These are phyloP conservation scores for Solanum hybrid DNA, from an alignment of 305 asterid species.

Conservation along the genomic window DNA sequence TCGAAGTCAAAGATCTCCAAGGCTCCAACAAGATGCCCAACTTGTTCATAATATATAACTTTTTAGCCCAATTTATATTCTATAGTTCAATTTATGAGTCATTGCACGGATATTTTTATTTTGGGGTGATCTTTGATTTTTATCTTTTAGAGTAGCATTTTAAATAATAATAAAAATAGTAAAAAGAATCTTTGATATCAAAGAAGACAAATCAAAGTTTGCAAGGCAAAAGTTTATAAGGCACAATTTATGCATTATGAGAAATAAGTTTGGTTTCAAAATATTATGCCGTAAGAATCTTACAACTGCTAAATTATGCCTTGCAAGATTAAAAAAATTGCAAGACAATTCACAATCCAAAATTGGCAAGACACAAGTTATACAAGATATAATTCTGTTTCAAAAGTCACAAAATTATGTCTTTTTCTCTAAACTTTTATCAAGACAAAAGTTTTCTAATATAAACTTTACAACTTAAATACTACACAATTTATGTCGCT, in stretches of 20 bases:
- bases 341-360: neutral
- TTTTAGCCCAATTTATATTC: neutral
- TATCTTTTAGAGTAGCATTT: neutral
- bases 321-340: neutral
- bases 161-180: neutral
- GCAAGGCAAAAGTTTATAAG: neutral
- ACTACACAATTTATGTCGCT: neutral
- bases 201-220: neutral
- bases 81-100: neutral
- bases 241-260: neutral
- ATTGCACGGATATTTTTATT: neutral
- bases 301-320: neutral
- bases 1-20: neutral
- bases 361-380: neutral
- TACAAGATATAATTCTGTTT: neutral
- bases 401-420: neutral
- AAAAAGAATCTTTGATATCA: neutral
- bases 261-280: neutral
- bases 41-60: neutral
- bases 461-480: neutral
- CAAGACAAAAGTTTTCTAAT: neutral
- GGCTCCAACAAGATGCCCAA: neutral
- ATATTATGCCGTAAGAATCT: neutral
- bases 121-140: neutral
- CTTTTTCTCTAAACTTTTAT: neutral